Percentiles rank a stretch among this genome's conserved stretches.
Conservation (phyloP, 208 protist genomes). For the Spongospora subterranea region DNA sequence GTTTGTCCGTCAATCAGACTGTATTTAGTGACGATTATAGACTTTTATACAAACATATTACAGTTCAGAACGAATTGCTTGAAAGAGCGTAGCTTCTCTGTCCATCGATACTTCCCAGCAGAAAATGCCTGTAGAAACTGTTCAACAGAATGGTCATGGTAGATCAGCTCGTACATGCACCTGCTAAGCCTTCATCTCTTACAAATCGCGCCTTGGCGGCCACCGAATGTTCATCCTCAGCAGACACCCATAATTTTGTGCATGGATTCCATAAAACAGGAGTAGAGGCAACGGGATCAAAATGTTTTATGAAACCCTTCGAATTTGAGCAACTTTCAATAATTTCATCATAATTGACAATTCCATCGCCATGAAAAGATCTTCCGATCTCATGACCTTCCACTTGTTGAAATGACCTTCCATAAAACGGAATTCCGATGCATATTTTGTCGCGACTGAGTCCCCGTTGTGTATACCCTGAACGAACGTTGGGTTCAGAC, state of each 20-base stretch:
- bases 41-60: no score
- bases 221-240: neutral
- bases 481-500: neutral
- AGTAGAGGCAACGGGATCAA: neutral
- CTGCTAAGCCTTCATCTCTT: neutral
- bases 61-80: no score
- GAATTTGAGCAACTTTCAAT: neutral
- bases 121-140: neutral
- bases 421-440: neutral
- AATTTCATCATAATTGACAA: slow-evolving; percentile 28
- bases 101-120: slow-evolving; percentile 44
- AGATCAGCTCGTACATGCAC: neutral
- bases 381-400: neutral
- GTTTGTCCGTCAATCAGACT: no score
- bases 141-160: neutral
- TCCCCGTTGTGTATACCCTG: slow-evolving; percentile 3
- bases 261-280: neutral
- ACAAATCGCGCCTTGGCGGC: neutral
- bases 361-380: neutral
- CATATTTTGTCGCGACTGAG: neutral
- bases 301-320: neutral
- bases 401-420: neutral
- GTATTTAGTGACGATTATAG: no score
- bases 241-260: neutral
- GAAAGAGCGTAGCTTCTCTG: no score